These are phyloP conservation scores for Cryptococcus sp. DNA, from an alignment of 1,284 basidiomycete genomes.

Conservation along the genomic window DNA sequence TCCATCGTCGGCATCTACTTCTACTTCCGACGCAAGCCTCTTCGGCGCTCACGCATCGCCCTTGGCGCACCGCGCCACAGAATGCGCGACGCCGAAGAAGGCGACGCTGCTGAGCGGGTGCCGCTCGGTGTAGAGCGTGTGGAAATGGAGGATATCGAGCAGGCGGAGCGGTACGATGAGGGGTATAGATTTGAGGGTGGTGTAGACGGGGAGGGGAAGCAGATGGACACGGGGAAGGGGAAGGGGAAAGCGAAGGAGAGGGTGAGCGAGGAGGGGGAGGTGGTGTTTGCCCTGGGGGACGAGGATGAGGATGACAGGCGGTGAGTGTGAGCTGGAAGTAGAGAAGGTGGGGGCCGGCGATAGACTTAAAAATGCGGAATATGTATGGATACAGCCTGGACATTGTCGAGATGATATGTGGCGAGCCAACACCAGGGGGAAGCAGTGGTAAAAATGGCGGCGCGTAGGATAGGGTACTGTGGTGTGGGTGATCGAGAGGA, in stretches of 20 bases:
- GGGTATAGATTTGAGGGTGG: constrained; percentile 25
- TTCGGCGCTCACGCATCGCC: constrained; percentile 33
- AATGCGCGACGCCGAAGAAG: constrained; percentile 7
- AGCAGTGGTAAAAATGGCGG: too few species aligned
- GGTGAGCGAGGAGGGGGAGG: constrained; percentile 52
- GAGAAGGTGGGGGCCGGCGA: background rate
- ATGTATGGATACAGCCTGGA: background rate
- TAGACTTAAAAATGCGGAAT: background rate
- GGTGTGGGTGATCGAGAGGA: too few species aligned
- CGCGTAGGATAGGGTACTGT: too few species aligned
- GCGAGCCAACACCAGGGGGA: too few species aligned
- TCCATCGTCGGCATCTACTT: constrained; percentile 59
- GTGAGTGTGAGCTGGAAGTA: background rate
- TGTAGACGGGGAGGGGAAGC: constrained; percentile 4
- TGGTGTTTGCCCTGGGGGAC: constrained; percentile 55
- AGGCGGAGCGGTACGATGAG: constrained; percentile 47
- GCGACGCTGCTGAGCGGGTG: constrained; percentile 57
- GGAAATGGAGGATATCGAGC: constrained; percentile 41
- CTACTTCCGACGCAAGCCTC: constrained; percentile 38
- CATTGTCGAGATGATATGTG: too few species aligned
- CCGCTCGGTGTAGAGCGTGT: constrained; percentile 54
- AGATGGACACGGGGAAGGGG: constrained; percentile 25
- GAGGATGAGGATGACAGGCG: constrained; percentile 43
- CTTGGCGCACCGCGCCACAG: constrained; percentile 13
- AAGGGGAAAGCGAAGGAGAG: constrained; percentile 16